These are phyloP conservation scores for Silene latifolia DNA, from an alignment of 148 eudicot genomes.

Conservation along the genomic window DNA sequence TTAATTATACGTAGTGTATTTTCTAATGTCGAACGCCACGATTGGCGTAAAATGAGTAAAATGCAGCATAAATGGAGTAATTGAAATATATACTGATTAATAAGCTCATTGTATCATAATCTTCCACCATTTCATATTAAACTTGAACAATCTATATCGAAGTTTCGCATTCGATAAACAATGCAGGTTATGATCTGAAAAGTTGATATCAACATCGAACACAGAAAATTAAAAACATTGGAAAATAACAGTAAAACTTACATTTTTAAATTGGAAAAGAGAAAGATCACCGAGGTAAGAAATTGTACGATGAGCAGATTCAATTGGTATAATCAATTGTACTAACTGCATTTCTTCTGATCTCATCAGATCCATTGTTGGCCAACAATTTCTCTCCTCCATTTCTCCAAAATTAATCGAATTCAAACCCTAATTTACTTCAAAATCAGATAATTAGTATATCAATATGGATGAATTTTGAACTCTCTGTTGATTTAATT, in stretches of 20 bases:
- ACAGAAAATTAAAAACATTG: not conserved
- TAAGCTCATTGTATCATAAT: not conserved
- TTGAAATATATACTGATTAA: not conserved
- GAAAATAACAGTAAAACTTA: slow-evolving; percentile 18
- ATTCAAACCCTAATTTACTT: slow-evolving; percentile 18
- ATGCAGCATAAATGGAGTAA: not conserved
- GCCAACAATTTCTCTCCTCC: slow-evolving; percentile 24
- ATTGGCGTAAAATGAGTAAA: not conserved
- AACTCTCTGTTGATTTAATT: not conserved
- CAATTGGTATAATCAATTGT: slow-evolving; percentile 56
- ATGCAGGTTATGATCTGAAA: slow-evolving; percentile 6
- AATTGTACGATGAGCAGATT: slow-evolving; percentile 60
- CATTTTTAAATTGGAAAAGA: slow-evolving; percentile 68
- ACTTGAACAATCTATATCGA: not conserved
- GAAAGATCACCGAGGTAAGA: slow-evolving; percentile 67
- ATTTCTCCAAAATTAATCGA: not conserved
- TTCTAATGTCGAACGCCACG: not conserved
- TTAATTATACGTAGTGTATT: not conserved
- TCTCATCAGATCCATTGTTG: slow-evolving; percentile 71
- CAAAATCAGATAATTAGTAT: not conserved
- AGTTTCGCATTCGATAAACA: not conserved
- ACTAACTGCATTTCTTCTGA: slow-evolving; percentile 72
- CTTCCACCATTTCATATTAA: slow-evolving; percentile 1
- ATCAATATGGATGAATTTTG: not conserved
- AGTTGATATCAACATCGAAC: not conserved